Base-by-base conservation (phyloP, 2,329 filamentous ascomycete species). In the Dactylonectria estremocensis region DNA sequence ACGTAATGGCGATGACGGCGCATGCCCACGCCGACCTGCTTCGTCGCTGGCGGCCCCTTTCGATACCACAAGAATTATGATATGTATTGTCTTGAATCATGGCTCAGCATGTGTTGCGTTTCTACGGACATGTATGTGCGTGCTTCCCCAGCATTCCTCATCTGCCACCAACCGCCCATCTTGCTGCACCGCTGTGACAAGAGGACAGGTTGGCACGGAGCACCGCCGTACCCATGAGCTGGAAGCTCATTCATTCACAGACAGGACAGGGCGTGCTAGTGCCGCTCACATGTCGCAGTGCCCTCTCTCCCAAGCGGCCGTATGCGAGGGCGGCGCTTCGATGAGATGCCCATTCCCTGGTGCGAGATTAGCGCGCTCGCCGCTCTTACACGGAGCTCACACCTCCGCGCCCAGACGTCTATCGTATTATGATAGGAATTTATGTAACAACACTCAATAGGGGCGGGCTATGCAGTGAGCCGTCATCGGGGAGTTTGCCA, bases 1-100 rank as follows among this genome's bases (percentile, higher is more conserved):
- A 77, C 73, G 75, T 76, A 77, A 77, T 74, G 70, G 70, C 64
- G 62, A 74, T 77, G 71, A 76, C 68, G 70, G 69, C 55, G 67
- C 69, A 54, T 45, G 33, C 58, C 40, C 46, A 45, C 46, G 58
- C 35, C 63, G 5, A 13, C 31, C 54, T 31, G 46, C 46, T 31
- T 53, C 24, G 7, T 54, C 55, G 61, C 52, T 60, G 61, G 18
- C 53, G 18, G 45, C n/a, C 46, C 50, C 54, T 37, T 55, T n/a
- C n/a, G 22, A 54, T 18, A 18, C 8, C 4, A 11, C 45, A 1
- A 16, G 24, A 35, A 16, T 18, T 13, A 18, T 58, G 59, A 60
- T 53, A 50, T 57, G n/a, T 50, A 61, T 46, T 24, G 18, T 33
- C 40, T n/a, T 28, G 16, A 28, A 35, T 40, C 37, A 14, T 40